Evolutionary conservation across 164 flowering plant genomes (phyloP).

Genomic region (grape (Vitis vinifera)): DNA sequence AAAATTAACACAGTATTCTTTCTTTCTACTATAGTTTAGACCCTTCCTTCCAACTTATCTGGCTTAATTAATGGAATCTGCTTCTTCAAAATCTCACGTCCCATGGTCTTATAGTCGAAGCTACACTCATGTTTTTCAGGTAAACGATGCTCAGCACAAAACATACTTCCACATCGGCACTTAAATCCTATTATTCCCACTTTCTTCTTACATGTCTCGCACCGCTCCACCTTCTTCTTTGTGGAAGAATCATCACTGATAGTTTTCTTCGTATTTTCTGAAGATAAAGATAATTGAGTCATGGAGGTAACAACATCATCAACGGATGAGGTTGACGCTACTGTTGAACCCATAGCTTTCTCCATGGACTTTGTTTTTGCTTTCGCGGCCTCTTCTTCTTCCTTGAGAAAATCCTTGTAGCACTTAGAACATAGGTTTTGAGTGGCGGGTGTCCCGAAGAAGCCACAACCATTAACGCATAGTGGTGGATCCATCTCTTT

Average conservation of each 20-base stretch:
- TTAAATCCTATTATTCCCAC: conserved; percentile 23
- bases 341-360: no score
- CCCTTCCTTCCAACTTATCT: conserved; percentile 15
- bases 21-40: no score
- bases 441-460: not conserved
- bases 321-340: no score
- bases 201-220: conserved; percentile 17
- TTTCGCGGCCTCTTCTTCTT: not conserved
- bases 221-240: not conserved
- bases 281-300: no score
- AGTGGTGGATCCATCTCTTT: not conserved
- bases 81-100: conserved; percentile 12
- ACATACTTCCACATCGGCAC: conserved; percentile 27
- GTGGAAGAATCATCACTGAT: no score
- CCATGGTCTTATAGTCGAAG: conserved; percentile 24
- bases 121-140: conserved; percentile 23
- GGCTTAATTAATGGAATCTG: conserved; percentile 13
- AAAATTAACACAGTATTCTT: no score
- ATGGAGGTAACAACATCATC: no score
- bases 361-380: no score
- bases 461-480: not conserved
- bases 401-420: conserved; percentile 4
- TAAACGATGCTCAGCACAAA: conserved; percentile 26
- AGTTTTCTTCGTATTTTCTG: no score
- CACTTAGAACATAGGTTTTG: conserved; percentile 8